These are phyloP conservation scores for Centella asiatica DNA, from an alignment of 129 eudicot species.

Conservation along the genomic window DNA sequence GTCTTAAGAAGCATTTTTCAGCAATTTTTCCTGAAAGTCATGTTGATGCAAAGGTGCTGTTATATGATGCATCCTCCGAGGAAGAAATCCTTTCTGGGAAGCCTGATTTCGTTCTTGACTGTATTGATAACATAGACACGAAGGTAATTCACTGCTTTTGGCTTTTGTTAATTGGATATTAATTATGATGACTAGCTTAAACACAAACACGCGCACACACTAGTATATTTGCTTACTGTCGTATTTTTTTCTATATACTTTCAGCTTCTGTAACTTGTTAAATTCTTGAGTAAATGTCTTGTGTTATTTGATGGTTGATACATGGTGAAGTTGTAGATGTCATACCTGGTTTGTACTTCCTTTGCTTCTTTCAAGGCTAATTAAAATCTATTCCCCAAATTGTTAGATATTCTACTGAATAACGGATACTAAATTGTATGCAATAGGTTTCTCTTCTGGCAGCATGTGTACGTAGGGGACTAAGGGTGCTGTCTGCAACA, in stretches of 20 bases:
- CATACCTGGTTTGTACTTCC: background rate
- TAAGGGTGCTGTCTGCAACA: slow-evolving; percentile 89
- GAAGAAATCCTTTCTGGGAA: slow-evolving; percentile 85
- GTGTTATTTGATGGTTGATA: too few relatives aligned
- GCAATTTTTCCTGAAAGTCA: slow-evolving; percentile 88
- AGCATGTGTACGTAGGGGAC: slow-evolving; percentile 89
- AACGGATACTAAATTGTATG: slow-evolving; percentile 16
- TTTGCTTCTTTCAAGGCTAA: background rate
- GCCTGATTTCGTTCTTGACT: slow-evolving; percentile 94
- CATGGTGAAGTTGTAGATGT: too few relatives aligned
- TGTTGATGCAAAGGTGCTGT: slow-evolving; percentile 64
- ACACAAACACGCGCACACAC: background rate
- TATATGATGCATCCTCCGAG: slow-evolving; percentile 88
- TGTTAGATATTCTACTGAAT: slow-evolving; percentile 4
- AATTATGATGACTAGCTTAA: too few relatives aligned
- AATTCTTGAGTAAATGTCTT: background rate
- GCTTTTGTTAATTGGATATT: background rate
- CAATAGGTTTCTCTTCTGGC: slow-evolving; percentile 93
- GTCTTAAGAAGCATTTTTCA: slow-evolving; percentile 88
- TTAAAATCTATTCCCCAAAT: slow-evolving; percentile 1
- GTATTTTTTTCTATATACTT: too few relatives aligned
- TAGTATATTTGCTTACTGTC: too few relatives aligned
- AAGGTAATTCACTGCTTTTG: slow-evolving; percentile 43
- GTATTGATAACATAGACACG: slow-evolving; percentile 97
- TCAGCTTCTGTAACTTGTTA: background rate